These are phyloP conservation scores for Aspergillus sclerotialis DNA, from an alignment of 2,329 filamentous ascomycete species.

Conservation along the genomic window DNA sequence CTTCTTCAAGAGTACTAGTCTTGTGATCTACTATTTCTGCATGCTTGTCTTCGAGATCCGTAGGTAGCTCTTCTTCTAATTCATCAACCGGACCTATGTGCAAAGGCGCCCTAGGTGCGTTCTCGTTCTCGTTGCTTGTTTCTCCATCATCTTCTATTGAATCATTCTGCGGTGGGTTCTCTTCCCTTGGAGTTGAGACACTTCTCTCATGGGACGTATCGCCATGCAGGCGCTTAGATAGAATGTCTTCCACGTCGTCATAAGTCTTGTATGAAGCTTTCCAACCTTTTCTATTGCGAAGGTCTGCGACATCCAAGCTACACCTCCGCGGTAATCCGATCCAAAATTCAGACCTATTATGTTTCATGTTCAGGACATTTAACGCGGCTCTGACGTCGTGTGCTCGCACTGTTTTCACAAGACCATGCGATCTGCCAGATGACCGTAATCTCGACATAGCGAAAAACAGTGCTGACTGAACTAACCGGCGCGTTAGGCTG, in stretches of 20 bases:
- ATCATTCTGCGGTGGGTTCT: not conserved
- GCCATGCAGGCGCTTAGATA: conserved; percentile 15
- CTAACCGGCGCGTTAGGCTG: conserved; percentile 62
- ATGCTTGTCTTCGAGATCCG: conserved; percentile 35
- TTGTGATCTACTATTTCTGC: conserved; percentile 43
- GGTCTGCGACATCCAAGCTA: conserved; percentile 43
- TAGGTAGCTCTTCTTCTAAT: conserved; percentile 10
- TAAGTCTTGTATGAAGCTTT: conserved; percentile 26
- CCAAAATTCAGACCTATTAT: conserved; percentile 46
- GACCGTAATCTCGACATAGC: conserved; percentile 62
- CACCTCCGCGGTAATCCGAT: conserved; percentile 45
- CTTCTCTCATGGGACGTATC: conserved; percentile 8
- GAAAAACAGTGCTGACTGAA: conserved; percentile 63
- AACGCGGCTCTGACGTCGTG: conserved; percentile 51
- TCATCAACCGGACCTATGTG: conserved; percentile 1
- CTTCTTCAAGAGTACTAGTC: conserved; percentile 39
- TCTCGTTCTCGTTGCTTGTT: conserved; percentile 5
- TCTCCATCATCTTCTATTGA: not conserved
- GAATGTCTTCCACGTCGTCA: conserved; percentile 36
- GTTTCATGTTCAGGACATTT: conserved; percentile 46
- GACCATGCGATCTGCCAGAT: conserved; percentile 33
- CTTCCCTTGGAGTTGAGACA: conserved; percentile 1
- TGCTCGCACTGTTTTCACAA: conserved; percentile 30
- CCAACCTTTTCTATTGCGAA: conserved; percentile 23
- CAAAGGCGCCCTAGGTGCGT: conserved; percentile 5